A percentile compares a stretch with the other conserved stretches of the same genome.
These are phyloP conservation scores for Auxenochlorella protothecoides DNA, from an alignment of 139 green algal genomes.

Conservation along the genomic window DNA sequence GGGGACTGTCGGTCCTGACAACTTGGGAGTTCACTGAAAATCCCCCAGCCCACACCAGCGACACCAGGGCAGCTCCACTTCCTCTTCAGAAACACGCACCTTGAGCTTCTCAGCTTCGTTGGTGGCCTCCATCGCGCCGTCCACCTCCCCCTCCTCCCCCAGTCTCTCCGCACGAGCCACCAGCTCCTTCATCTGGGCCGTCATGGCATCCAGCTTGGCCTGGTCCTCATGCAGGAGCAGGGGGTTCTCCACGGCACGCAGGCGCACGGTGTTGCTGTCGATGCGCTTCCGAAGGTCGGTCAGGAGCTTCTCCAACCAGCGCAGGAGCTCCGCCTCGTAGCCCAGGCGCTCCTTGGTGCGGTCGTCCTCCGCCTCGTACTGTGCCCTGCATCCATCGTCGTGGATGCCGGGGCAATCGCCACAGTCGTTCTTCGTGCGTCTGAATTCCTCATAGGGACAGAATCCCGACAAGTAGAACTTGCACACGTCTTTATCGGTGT, in stretches of 20 bases:
- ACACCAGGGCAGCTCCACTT: not conserved
- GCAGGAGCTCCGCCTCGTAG: conserved; percentile 33
- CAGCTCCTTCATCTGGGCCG: conserved; percentile 26
- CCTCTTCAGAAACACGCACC: not conserved
- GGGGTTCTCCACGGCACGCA: conserved; percentile 8
- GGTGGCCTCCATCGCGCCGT: conserved; percentile 24
- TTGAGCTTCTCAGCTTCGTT: conserved; percentile 24
- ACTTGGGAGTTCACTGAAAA: no score
- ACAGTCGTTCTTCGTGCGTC: conserved; percentile 37
- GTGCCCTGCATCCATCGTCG: conserved; percentile 21
- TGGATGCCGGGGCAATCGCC: conserved; percentile 34
- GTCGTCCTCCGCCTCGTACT: conserved; percentile 35
- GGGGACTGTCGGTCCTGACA: no score
- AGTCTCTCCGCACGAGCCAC: conserved; percentile 19
- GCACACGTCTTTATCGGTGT: conserved; percentile 33
- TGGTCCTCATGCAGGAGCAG: conserved; percentile 19
- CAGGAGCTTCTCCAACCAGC: conserved; percentile 32
- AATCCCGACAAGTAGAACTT: conserved; percentile 34
- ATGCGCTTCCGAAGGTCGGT: conserved; percentile 32
- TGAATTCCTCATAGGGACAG: conserved; percentile 42
- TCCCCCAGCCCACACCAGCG: no score
- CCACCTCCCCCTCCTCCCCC: conserved; percentile 44
- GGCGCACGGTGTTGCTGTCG: conserved; percentile 24
- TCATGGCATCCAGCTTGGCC: conserved; percentile 22
- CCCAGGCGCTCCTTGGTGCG: conserved; percentile 21